Base-by-base conservation (phyloP, 176 grass and related monocot genomes). In the Saccharum spontaneum region DNA sequence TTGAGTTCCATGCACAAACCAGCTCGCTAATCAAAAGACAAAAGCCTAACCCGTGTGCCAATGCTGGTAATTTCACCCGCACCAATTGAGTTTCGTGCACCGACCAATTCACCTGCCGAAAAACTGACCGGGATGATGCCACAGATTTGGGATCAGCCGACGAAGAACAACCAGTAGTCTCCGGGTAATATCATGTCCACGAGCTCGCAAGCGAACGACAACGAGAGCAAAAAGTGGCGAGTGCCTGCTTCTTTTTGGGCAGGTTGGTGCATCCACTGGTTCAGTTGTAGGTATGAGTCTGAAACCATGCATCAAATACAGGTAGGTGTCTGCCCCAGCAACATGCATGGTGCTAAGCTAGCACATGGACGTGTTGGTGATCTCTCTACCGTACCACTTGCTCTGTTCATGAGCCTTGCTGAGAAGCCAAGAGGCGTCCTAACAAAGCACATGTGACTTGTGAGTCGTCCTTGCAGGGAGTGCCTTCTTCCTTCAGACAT, bases 291-390 rank as follows among this genome's bases (percentile, higher is more conserved):
- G n/a, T 61, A 24, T 61, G 55, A 60, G 17, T 22, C 72, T 77
- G 79, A 77, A 82, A 87, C 49, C 62, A 69, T 87, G 45, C 76
- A 79, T 55, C 18, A 60, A 24, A 62, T 62, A 62, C 57, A 43
- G 46, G 14, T 46, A 44, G 75, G 33, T 76, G 78, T 12, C 60
- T 59, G 18, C 36, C 22, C 41, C 63, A 59, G 68, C 75, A 57
- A 62, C 59, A 62, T 26, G 59, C n/a, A 69, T 39, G 7, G 33
- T 22, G 59, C 57, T 54, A 54, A 20, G 17, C 50, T 54, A 62
- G 59, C n/a, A 68, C 65, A 68, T 15, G 64, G 24, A 64, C 28
- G 22, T 59, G 78, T 40, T 15, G 71, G 8, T 55, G 52, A 55
- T 22, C 52, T 55, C 6, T 22, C 52, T 55, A 55, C 52, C 49